phyloP scores from a whole-genome alignment of 1,284 basidiomycete genomes.

The Austroboletus niveus region DNA sequence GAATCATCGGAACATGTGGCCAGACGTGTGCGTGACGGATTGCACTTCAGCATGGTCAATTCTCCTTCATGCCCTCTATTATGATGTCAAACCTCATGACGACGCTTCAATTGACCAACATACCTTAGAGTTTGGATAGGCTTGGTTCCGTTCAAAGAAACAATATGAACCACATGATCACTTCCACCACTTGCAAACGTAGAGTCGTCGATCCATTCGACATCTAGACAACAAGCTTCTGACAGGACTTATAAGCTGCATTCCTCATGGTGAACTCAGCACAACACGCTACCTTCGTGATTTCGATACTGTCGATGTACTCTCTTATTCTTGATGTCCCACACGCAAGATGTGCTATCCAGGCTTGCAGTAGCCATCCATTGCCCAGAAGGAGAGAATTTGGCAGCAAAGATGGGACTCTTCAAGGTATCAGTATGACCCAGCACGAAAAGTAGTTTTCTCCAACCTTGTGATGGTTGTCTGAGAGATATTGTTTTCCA shows the following conservation, averaged over 20 bases:
- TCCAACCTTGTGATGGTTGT: slow-evolving; percentile 62
- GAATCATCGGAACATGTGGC: slow-evolving; percentile 81
- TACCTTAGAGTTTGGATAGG: slow-evolving; percentile 60
- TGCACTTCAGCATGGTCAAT: slow-evolving; percentile 75
- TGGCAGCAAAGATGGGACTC: slow-evolving; percentile 74
- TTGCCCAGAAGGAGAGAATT: slow-evolving; percentile 67
- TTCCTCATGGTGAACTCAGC: background rate
- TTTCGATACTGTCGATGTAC: slow-evolving; percentile 59
- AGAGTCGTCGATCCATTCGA: slow-evolving; percentile 75
- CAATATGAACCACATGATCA: slow-evolving; percentile 62
- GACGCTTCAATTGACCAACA: slow-evolving; percentile 23
- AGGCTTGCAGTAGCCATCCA: slow-evolving; percentile 73
- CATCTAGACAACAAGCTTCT: slow-evolving; percentile 71
- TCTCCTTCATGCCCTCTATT: slow-evolving; percentile 72
- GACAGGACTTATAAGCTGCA: slow-evolving; percentile 15
- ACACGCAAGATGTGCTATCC: slow-evolving; percentile 72
- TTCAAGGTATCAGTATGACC: slow-evolving; percentile 34
- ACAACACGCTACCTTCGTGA: slow-evolving; percentile 55
- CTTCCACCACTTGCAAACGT: slow-evolving; percentile 75
- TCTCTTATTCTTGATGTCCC: slow-evolving; percentile 67
- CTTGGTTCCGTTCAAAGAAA: slow-evolving; percentile 49
- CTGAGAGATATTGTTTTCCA: slow-evolving; percentile 59
- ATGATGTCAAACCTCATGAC: slow-evolving; percentile 10
- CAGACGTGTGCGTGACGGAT: slow-evolving; percentile 59
- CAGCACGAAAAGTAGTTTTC: background rate